These are phyloP conservation scores for Pascua sp. DNA, from an alignment of 1,284 basidiomycete species.

Conservation along the genomic window DNA sequence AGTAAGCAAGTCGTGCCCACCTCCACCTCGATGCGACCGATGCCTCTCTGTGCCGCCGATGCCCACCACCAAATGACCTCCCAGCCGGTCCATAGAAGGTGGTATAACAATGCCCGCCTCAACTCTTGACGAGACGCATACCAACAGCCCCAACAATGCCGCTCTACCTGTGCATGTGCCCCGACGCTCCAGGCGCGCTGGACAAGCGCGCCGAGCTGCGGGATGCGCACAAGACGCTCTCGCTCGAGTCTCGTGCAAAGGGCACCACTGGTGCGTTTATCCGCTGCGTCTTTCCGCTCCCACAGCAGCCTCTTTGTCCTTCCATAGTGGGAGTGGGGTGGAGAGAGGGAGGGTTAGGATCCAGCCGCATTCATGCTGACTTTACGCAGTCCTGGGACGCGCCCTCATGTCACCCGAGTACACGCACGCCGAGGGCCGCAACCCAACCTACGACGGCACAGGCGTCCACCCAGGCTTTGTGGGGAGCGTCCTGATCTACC, in stretches of 20 bases:
- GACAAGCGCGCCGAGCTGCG: conserved; percentile 37
- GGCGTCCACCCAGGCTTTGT: conserved; percentile 12
- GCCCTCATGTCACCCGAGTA: conserved; percentile 17
- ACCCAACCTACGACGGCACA: background rate
- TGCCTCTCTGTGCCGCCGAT: no score
- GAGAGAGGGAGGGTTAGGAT: no score
- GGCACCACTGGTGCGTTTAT: conserved; percentile 13
- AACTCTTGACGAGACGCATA: conserved; percentile 2
- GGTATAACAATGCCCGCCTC: no score
- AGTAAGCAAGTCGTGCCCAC: no score
- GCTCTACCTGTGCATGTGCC: conserved; percentile 38
- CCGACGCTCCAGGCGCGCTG: conserved; percentile 42
- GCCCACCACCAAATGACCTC: no score
- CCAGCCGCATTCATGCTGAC: no score
- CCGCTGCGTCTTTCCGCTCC: no score
- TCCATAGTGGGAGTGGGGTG: no score
- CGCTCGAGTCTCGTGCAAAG: conserved; percentile 15
- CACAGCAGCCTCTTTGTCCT: no score
- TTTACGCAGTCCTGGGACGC: conserved; percentile 22
- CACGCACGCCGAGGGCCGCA: conserved; percentile 9
- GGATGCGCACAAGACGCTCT: conserved; percentile 27
- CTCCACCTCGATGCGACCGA: no score
- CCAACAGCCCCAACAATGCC: conserved; percentile 23
- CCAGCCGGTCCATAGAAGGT: no score
- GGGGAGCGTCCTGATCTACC: conserved; percentile 31